Evolutionary conservation across 192 early-diverging fungal species (phyloP), one percentile per base, ranked within the genome.

Genomic region (Borealophlyctis nickersoniae): DNA sequence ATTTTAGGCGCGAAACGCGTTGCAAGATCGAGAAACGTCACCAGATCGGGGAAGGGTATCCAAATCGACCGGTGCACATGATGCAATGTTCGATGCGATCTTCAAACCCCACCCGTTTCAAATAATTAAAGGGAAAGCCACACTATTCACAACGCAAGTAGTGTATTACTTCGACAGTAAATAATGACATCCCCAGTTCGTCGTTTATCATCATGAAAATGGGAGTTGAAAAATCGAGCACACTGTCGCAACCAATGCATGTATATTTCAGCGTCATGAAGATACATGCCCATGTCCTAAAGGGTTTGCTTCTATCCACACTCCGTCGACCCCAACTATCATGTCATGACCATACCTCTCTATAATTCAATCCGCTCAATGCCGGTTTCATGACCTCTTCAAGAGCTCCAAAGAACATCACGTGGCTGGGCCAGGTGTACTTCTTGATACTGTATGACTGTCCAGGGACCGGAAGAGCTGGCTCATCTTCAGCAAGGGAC

Each of bases 151-250:
- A n/a, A n/a, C n/a, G n/a, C n/a, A n/a, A n/a, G n/a, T n/a, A n/a
- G n/a, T n/a, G n/a, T n/a, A n/a, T n/a, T n/a, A n/a, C 19, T 36
- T 26, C 58, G 58, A 52, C 86, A 88, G 62, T 84, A 86, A 0
- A 95, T 85, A 22, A 98, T 69, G 22, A 96, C 87, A 73, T 95
- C 92, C 39, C 93, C 94, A 52, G 62, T 59, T 45, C 92, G 79
- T 60, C 91, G 75, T 0, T 73, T 65, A 70, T 98, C 95, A 45
- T 88, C 88, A 71, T 85, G 86, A 54, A 92, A 91, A 68, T 96
- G 92, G 11, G 86, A 86, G 68, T 98, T 98, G 68, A 98, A 98
- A 67, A 98, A 95, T 49, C 92, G 76, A 27, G 81, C 69, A 52
- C 87, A 86, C 81, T 94, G 30, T 55, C 34, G 23, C 51, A 24